Evolutionary conservation across 208 protist genomes (phyloP).

Genomic region (Acanthamoeba culbertsoni): DNA sequence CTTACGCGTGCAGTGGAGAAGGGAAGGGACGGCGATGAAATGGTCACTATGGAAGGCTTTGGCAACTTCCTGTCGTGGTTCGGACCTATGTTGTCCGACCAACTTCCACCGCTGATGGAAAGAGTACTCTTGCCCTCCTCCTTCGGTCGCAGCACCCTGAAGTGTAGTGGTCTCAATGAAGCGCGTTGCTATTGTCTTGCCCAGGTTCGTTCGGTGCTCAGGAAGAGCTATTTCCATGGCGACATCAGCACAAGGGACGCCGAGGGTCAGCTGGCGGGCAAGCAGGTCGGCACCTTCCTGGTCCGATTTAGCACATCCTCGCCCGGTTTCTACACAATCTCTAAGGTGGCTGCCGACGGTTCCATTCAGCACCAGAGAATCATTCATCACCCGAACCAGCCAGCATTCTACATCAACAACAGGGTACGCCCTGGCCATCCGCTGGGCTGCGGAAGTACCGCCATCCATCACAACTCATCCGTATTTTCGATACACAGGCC

Average conservation of each 20-base stretch:
- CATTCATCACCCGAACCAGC: conserved; percentile 56
- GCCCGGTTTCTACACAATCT: conserved; percentile 74
- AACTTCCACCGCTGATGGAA: conserved; percentile 64
- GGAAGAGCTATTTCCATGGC: conserved; percentile 75
- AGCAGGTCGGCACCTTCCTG: conserved; percentile 76
- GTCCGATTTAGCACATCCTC: conserved; percentile 71
- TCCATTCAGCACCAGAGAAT: conserved; percentile 74
- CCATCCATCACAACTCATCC: not conserved
- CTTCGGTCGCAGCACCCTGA: not conserved
- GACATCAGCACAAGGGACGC: conserved; percentile 71
- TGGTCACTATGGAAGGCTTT: conserved; percentile 70
- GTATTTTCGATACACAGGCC: conserved; percentile 32
- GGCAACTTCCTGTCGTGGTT: conserved; percentile 76
- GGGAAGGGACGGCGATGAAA: conserved; percentile 38
- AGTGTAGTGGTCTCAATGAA: too few relatives aligned
- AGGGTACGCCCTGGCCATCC: not conserved
- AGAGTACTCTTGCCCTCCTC: conserved; percentile 3
- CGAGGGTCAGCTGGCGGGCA: conserved; percentile 68
- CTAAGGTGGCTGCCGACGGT: conserved; percentile 70
- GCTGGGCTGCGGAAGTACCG: not conserved
- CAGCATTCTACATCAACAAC: conserved; percentile 53
- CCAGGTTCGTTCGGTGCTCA: conserved; percentile 58
- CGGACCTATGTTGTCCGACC: conserved; percentile 68
- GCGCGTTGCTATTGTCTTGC: not conserved
- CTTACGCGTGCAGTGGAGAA: conserved; percentile 19